phyloP scores from a whole-genome alignment of 2,329 filamentous ascomycete species.

The Phyllosticta paracitricarpa region DNA sequence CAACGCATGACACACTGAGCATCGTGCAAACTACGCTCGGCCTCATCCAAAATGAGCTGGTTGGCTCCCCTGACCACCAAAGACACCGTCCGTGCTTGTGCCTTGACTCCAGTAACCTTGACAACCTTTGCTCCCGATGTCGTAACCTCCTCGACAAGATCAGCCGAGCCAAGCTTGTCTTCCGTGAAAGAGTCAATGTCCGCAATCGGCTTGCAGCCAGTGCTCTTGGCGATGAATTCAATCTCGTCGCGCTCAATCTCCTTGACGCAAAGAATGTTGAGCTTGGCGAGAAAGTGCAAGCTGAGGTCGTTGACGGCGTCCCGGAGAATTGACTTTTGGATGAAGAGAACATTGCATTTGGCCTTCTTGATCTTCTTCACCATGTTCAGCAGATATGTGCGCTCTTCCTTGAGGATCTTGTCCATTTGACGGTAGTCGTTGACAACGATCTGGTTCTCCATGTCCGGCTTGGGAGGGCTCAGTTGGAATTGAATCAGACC shows the following conservation, averaged over 20 bases:
- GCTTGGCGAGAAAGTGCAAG: constrained; percentile 92
- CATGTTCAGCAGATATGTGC: constrained; percentile 94
- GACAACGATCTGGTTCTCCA: constrained; percentile 99
- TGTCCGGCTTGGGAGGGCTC: constrained; percentile 96
- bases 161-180: constrained; percentile 90
- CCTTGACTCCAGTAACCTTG: constrained; percentile 86
- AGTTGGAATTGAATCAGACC: constrained; percentile 98
- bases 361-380: constrained; percentile 99
- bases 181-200: constrained; percentile 98
- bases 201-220: constrained; percentile 96
- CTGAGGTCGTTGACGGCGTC: constrained; percentile 97
- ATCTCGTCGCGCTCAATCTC: constrained; percentile 98
- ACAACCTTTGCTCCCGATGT: constrained; percentile 83
- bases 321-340: constrained; percentile 95
- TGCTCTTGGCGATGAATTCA: constrained; percentile 98
- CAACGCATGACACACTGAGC: constrained; percentile 96
- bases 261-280: constrained; percentile 92
- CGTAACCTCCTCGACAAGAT: constrained; percentile 87
- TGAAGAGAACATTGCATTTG: constrained; percentile 96
- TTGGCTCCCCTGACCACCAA: constrained; percentile 94
- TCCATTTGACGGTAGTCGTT: constrained; percentile 99
- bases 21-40: constrained; percentile 92
- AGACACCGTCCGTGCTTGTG: constrained; percentile 75
- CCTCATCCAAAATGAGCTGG: constrained; percentile 87
- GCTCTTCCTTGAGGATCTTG: constrained; percentile 99